phyloP scores from a whole-genome alignment of 495 filamentous ascomycete species.

The Neurospora tetrasperma region DNA sequence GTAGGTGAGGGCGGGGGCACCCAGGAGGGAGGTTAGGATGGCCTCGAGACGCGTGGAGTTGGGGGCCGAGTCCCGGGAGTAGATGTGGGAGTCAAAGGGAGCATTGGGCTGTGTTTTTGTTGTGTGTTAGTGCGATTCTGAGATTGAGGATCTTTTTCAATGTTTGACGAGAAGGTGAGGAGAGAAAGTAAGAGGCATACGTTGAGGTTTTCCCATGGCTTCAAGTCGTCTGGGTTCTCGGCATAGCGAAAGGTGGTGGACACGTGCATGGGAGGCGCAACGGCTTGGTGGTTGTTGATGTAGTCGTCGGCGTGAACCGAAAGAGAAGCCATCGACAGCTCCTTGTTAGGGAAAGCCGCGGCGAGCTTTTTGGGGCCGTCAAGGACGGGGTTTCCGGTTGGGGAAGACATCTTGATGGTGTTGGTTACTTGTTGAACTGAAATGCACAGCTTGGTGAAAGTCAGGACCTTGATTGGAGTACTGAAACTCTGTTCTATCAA shows the following conservation, averaged over 20 bases:
- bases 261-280: conserved; percentile 78
- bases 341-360: conserved; percentile 14
- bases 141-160: no score
- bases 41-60: conserved; percentile 77
- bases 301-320: conserved; percentile 82
- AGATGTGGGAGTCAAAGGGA: conserved; percentile 49
- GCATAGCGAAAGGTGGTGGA: conserved; percentile 83
- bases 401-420: background rate
- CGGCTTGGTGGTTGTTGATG: conserved; percentile 59
- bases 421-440: background rate
- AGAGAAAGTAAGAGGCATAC: conserved; percentile 19
- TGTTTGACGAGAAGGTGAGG: background rate
- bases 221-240: conserved; percentile 51
- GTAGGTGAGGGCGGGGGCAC: conserved; percentile 63
- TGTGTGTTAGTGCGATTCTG: background rate
- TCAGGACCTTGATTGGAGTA: background rate
- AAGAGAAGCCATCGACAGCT: conserved; percentile 51
- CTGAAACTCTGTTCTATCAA: background rate
- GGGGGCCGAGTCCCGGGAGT: conserved; percentile 67
- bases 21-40: conserved; percentile 61
- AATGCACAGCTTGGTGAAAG: background rate
- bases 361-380: conserved; percentile 18
- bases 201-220: conserved; percentile 34
- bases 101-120: conserved; percentile 22
- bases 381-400: background rate